A percentile compares a stretch with the other conserved stretches of the same genome.
phyloP scores from a whole-genome alignment of 192 early-diverging fungal species.

The Linnemannia elongata region DNA sequence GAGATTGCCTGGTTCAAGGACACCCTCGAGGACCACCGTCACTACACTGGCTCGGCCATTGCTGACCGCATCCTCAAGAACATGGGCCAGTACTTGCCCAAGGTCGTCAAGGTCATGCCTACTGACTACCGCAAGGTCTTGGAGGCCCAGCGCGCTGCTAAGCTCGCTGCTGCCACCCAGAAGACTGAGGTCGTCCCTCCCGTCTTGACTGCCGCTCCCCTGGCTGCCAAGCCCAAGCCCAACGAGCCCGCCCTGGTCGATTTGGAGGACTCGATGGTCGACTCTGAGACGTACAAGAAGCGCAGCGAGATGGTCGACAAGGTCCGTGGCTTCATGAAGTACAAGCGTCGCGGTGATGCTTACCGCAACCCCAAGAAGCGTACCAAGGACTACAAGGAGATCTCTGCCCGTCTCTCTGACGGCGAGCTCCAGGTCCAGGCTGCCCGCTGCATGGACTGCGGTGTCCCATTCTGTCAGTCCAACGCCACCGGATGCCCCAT shows the following conservation, averaged over 20 bases:
- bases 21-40: conserved; percentile 85
- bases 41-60: conserved; percentile 83
- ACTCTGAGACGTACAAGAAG: conserved; percentile 79
- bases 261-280: conserved; percentile 90
- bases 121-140: conserved; percentile 90
- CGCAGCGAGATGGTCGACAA: conserved; percentile 88
- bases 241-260: conserved; percentile 81
- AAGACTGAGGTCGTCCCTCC: conserved; percentile 38
- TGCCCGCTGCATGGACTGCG: conserved; percentile 98
- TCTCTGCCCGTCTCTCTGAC: conserved; percentile 87
- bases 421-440: conserved; percentile 92
- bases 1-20: conserved; percentile 83
- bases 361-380: conserved; percentile 91
- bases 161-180: conserved; percentile 33
- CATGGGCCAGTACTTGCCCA: conserved; percentile 78
- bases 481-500: conserved; percentile 96
- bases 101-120: conserved; percentile 95
- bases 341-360: conserved; percentile 87
- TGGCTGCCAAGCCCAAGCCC: conserved; percentile 53
- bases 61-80: conserved; percentile 79
- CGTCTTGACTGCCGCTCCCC: conserved; percentile 52
- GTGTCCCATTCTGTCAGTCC: conserved; percentile 98
- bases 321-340: conserved; percentile 95
- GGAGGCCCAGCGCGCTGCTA: conserved; percentile 70
- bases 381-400: conserved; percentile 93